Evolutionary conservation across 805 yeast genomes (phyloP).

Genomic region (Wickerhamiella hasegawae): DNA sequence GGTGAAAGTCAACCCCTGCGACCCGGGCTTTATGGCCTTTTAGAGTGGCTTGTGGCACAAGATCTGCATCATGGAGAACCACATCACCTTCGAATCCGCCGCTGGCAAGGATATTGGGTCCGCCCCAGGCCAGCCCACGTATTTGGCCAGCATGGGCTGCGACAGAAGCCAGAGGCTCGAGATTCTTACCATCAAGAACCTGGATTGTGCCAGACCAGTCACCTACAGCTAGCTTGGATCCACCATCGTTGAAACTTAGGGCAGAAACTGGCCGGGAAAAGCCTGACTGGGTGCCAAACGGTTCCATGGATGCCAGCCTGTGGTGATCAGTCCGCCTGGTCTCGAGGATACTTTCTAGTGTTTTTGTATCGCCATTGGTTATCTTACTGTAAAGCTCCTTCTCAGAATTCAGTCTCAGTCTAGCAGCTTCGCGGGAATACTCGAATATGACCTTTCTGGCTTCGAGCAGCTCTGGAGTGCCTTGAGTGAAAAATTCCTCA

Average conservation of each 20-base stretch:
- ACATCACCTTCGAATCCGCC: constrained; percentile 32
- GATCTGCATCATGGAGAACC: constrained; percentile 18
- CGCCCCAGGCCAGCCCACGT: constrained; percentile 52
- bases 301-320: too few species aligned
- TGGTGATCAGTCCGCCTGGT: constrained; percentile 27
- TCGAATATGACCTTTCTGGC: not conserved
- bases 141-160: constrained; percentile 49
- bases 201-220: constrained; percentile 73
- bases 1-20: constrained; percentile 48
- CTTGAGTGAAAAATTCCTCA: too few species aligned
- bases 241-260: constrained; percentile 30
- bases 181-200: constrained; percentile 21
- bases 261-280: constrained; percentile 55
- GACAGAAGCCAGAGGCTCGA: constrained; percentile 24
- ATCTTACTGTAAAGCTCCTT: not conserved
- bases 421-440: not conserved
- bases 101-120: constrained; percentile 19
- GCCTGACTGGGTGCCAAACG: constrained; percentile 65
- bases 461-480: not conserved
- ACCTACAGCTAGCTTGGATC: constrained; percentile 38
- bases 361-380: not conserved
- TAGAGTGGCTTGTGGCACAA: constrained; percentile 12
- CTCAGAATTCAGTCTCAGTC: not conserved
- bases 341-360: constrained; percentile 11
- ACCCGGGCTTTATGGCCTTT: constrained; percentile 42